A percentile compares a stretch with the other conserved stretches of the same genome.
phyloP scores from a whole-genome alignment of 1,284 basidiomycete species.

The Meira nashicola region DNA sequence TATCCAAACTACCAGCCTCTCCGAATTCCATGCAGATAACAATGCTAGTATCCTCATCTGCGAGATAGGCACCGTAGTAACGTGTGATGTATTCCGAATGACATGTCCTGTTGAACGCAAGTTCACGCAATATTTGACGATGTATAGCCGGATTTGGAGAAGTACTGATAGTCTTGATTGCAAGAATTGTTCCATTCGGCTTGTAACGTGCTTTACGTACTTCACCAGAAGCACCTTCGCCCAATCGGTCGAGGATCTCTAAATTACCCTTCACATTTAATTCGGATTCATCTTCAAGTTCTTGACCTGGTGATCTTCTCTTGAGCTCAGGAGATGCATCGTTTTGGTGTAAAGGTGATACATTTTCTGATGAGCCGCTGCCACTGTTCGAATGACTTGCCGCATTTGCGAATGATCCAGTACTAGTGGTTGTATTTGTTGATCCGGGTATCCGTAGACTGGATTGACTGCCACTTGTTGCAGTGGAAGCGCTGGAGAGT shows the following conservation, averaged over 20 bases:
- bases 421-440: too few relatives aligned
- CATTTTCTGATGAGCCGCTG: neutral
- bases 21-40: constrained; percentile 93
- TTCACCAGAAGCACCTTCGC: constrained; percentile 92
- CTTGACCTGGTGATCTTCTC: constrained; percentile 1
- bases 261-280: constrained; percentile 58
- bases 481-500: neutral
- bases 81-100: constrained; percentile 81
- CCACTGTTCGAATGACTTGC: neutral
- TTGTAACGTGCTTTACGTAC: constrained; percentile 83
- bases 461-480: neutral
- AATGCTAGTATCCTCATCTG: constrained; percentile 83
- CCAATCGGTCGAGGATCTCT: constrained; percentile 69
- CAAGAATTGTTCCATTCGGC: constrained; percentile 73
- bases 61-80: constrained; percentile 92
- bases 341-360: too few relatives aligned
- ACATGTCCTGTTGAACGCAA: constrained; percentile 80
- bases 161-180: constrained; percentile 92
- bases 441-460: neutral
- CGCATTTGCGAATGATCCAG: neutral
- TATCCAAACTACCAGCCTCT: constrained; percentile 78
- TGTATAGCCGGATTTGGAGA: constrained; percentile 78
- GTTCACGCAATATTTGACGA: constrained; percentile 86
- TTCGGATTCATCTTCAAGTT: constrained; percentile 24
- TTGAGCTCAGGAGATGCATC: too few relatives aligned